Evolutionary conservation across 2,329 filamentous ascomycete genomes (phyloP).

Genomic region (Xylaria sp.): DNA sequence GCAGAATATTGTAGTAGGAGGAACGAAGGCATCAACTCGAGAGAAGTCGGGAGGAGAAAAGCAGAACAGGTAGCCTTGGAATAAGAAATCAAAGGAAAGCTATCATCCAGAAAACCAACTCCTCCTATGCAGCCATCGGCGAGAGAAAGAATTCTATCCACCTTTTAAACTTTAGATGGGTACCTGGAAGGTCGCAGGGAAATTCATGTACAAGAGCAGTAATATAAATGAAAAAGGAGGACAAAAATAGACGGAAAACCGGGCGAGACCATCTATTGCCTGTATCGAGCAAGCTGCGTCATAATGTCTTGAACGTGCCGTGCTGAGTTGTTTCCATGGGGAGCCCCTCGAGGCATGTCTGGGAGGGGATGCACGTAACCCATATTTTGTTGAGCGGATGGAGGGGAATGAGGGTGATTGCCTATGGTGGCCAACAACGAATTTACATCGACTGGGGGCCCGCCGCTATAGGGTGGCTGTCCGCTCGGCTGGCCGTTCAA

Average conservation of each 20-base stretch:
- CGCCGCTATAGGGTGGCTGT: slow-evolving; percentile 42
- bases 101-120: not conserved
- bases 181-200: not conserved
- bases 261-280: slow-evolving; percentile 55
- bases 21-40: not conserved
- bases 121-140: slow-evolving; percentile 5
- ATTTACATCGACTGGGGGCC: slow-evolving; percentile 43
- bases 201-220: not conserved
- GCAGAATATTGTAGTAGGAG: not conserved
- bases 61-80: not conserved
- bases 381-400: slow-evolving; percentile 40
- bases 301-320: slow-evolving; percentile 77
- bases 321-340: slow-evolving; percentile 53
- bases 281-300: slow-evolving; percentile 74
- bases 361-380: slow-evolving; percentile 47
- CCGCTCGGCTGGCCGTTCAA: slow-evolving; percentile 46
- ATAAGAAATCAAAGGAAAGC: not conserved
- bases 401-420: slow-evolving; percentile 44
- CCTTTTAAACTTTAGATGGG: not conserved
- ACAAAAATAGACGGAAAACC: not conserved
- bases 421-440: slow-evolving; percentile 46
- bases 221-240: not conserved
- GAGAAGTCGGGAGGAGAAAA: not conserved
- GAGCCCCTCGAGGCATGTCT: slow-evolving; percentile 42
- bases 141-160: not conserved